Base-by-base conservation (phyloP, 345 rosid species). In the Passiflora organensis region DNA sequence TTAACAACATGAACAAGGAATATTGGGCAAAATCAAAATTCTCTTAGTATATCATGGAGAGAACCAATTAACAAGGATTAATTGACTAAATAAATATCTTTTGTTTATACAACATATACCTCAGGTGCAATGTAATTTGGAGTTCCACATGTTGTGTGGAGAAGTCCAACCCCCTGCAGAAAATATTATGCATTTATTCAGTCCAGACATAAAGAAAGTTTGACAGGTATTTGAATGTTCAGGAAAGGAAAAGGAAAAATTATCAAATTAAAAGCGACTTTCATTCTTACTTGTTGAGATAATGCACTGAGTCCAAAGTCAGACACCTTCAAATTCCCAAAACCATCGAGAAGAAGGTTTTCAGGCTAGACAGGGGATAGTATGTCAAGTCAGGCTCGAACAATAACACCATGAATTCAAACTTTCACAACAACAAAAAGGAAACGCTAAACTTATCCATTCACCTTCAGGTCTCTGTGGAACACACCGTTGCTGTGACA, bases 111-210 rank as follows among this genome's bases (percentile, higher is more conserved):
- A 22, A 20, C 13, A 6, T 32, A 22, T 69, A 77, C 79, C 82
- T 78, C 82, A 42, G 93, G 93, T 18, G 93, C 93, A 55, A 85
- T 72, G 69, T 85, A 85, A 80, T 85, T 82, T 19, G 96, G 96
- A 56, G 96, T 93, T 75, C 99, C 99, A 72, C 99, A 93, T 20
- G 96, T 80, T 10, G 99, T 91, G 50, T 76, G 91, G 53, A 88
- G 81, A 66, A 91, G 89, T 53, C 67, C 77, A 63, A 66, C 81
- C 45, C 82, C 84, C 86, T 82, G 62, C 42, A 37, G 43, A 65
- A 43, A 39, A 41, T 11, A 37, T 41, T 41, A 12, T 15, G n/a
- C 43, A 11, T 13, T 11, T 41, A 41, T 6, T 15, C n/a, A 15
- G 43, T 8, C n/a, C 43, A 37, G 41, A 37, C 11, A 37, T 6